Base-by-base conservation (phyloP, 257 asterid genomes). In the Solanum phureja region DNA sequence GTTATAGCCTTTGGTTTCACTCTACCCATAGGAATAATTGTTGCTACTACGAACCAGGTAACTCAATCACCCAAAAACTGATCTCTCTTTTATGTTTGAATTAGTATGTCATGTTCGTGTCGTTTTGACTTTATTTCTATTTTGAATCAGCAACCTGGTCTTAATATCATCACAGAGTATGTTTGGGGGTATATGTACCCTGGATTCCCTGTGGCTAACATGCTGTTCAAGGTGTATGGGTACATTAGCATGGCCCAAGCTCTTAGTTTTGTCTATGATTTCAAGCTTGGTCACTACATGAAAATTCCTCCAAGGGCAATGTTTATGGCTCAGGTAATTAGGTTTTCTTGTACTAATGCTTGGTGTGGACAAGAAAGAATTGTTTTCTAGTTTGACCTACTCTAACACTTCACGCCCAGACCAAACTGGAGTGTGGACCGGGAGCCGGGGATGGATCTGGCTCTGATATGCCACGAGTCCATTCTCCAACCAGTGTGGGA, bases 281-380 rank as follows among this genome's bases (percentile, higher is more conserved):
- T 94, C 88, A 94, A 94, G 89, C 95, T 94, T 29, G 96, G 98
- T 6, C 96, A 92, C 76, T 93, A 94, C 89, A 94, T 93, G 98
- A 94, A 94, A 85, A 92, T 94, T 49, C 98, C 96, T 14, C 96
- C 98, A 6, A 90, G 93, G 86, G 90, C 94, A n/a, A 93, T 94
- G 98, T 94, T 94, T 86, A 34, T 37, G 68, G 94, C 90, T 11
- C 98, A 94, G 95, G 97, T 93, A 74, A 74, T 74, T n/a, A 68
- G 72, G 29, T 13, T 37, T 3, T 21, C 16, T 84, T 37, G n/a
- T 40, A 76, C 11, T 37, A 3, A 19, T 82, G 60, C 11, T 46
- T 29, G 6, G 37, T 40, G 34, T 24, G 12, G 40, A 18, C 8
- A 21, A 27, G 16, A 35, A 35, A 35, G 38, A 35, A 35, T 35